Evolutionary conservation across 371 early-diverging fungal genomes (phyloP).

Genomic region (Mucor racemosus): DNA sequence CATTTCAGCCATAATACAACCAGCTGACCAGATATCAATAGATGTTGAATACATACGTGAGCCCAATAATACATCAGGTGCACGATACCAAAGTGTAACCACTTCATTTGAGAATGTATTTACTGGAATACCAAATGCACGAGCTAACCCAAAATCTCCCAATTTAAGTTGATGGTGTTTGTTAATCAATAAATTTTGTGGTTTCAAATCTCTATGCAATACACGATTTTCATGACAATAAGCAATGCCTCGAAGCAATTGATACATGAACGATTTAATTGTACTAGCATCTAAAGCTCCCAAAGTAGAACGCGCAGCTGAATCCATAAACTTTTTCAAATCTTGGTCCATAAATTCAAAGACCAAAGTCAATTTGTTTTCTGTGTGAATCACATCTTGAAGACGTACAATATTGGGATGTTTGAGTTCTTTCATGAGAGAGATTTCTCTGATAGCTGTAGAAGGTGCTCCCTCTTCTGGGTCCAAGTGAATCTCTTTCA

Average conservation of each 20-base stretch:
- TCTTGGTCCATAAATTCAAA: constrained; percentile 99
- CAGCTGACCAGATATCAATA: constrained; percentile 99
- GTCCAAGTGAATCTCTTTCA: constrained; percentile 95
- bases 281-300: constrained; percentile 73
- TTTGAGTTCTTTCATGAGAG: constrained; percentile 93
- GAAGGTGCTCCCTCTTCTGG: constrained; percentile 96
- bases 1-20: constrained; percentile 98
- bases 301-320: constrained; percentile 42
- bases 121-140: constrained; percentile 96
- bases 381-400: constrained; percentile 98
- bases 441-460: constrained; percentile 97
- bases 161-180: constrained; percentile 85
- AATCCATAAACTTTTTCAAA: constrained; percentile 95
- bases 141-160: constrained; percentile 95
- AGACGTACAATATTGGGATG: constrained; percentile 92
- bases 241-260: constrained; percentile 87
- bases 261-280: constrained; percentile 86
- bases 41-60: constrained; percentile 94
- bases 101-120: constrained; percentile 98
- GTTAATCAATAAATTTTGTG: constrained; percentile 94
- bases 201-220: constrained; percentile 97
- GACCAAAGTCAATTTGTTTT: constrained; percentile 95
- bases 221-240: constrained; percentile 96
- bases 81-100: constrained; percentile 96
- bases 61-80: constrained; percentile 98